Evolutionary conservation across 73 alveolate species (phyloP), one percentile per base, ranked within the genome.

Genomic region (Paramecium sexaurelia): DNA sequence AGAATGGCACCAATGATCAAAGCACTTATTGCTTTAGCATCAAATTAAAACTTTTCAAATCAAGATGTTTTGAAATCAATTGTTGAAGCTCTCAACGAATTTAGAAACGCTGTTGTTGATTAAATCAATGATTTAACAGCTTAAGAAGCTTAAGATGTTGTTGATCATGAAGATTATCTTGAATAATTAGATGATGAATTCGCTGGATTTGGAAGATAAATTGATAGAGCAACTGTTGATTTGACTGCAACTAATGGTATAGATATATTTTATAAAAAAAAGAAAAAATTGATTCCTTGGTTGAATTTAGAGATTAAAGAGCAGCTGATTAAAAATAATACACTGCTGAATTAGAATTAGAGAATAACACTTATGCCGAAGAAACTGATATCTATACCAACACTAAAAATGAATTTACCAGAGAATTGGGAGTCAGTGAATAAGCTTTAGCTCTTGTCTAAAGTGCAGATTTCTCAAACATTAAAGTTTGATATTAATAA

Each of bases 341-440:
- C 73, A 45, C 40, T 0, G 90, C 75, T 13, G 68, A 41, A 78
- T 78, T 78, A 45, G 90, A 78, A 45, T 78, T 78, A 24, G 90
- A 78, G 40, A 78, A 78, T 20, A 78, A 78, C 75, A 78, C 90
- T 20, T 78, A 41, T 78, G 90, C 90, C 41, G 90, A 78, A 27
- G 90, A 78, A 15, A 78, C 90, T 0, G 90, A 78, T 15, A 78
- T 39, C 66, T 78, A 78, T 24, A 41, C 68, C 68, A 78, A 78
- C 51, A 37, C 55, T 7, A 45, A 45, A 33, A 78, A 78, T 45
- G 90, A 78, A 45, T 78, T 29, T 33, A 41, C 68, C 15, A 78
- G 90, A 78, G 90, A 78, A 78, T 45, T 78, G 33, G 90, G 90
- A 19, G 75, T 78, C 73, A 78, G 90, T 78, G 90, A 78, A 78